Base-by-base conservation (phyloP, 1,284 basidiomycete genomes). In the Heterobasidion irregulare region DNA sequence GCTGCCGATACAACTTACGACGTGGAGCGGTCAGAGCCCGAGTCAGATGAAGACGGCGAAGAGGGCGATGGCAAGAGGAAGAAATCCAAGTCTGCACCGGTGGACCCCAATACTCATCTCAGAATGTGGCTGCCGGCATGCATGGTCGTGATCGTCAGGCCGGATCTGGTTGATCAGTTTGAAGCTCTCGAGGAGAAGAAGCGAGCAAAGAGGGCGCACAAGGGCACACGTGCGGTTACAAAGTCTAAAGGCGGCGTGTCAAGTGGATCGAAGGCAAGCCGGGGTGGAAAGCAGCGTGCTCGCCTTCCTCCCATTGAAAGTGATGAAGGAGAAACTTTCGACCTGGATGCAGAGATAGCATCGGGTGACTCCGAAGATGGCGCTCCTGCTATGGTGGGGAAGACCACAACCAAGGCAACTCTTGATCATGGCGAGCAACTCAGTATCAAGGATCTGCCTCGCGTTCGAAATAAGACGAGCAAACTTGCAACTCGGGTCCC, bases 91-190 rank as follows among this genome's bases (percentile, higher is more conserved):
- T 77, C 73, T 57, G 62, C 66, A 12, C 74, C 76, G 6, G 69
- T 76, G 3, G 74, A 77, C 60, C 76, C 87, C 6, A 57, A 72
- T 33, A 72, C 71, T 53, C 74, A 77, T 60, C 62, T 89, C 60
- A 73, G 86, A 33, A 63, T 92, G 36, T 89, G 87, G 87, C 75
- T 90, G 72, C 86, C 89, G 0, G 87, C 85, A 13, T 83, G 78
- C 57, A 85, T 94, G 75, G 77, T 93, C 8, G 70, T 73, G 15
- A 68, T 82, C 51, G 89, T 82, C 5, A 82, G 83, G 54, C 84
- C 86, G 5, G 69, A 71, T 6, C 65, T 91, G 33, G 83, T 84
- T 8, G 72, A 79, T 50, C 77, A 78, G 18, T 89, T 76, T 56
- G 80, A 87, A 61, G 79, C 75, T 32, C 67, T 67, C 18, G 68